phyloP scores from a whole-genome alignment of 2,329 filamentous ascomycete species.

The Stromatinia cepivora region DNA sequence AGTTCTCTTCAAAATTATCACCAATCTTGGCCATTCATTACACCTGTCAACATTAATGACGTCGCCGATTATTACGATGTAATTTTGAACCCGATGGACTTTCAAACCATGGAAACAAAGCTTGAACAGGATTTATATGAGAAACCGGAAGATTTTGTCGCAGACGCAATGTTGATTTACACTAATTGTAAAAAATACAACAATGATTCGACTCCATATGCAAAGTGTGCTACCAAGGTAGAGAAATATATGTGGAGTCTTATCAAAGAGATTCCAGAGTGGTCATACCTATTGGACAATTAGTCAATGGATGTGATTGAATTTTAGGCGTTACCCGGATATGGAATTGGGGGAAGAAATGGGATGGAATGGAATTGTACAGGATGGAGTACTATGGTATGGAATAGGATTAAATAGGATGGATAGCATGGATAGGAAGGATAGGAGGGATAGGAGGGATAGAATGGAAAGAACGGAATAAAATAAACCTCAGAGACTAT shows the following conservation, averaged over 20 bases:
- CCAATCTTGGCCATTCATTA: conserved; percentile 90
- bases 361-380: background rate
- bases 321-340: background rate
- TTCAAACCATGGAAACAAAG: conserved; percentile 93
- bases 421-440: background rate
- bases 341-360: background rate
- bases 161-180: conserved; percentile 85
- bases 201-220: conserved; percentile 90
- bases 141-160: conserved; percentile 88
- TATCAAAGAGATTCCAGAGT: conserved; percentile 89
- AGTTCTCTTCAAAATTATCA: conserved; percentile 95
- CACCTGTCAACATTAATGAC: conserved; percentile 92
- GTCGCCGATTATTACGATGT: conserved; percentile 99
- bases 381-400: background rate
- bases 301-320: background rate
- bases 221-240: conserved; percentile 90
- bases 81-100: conserved; percentile 96
- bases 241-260: conserved; percentile 95
- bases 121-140: conserved; percentile 91
- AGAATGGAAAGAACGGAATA: background rate
- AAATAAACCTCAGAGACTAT: background rate
- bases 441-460: background rate
- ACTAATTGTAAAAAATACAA: conserved; percentile 97
- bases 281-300: conserved; percentile 57
- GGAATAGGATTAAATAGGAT: background rate